Evolutionary conservation across 1,284 basidiomycete species (phyloP), one percentile per base, ranked within the genome.

Genomic region (Ganoderma sp.): DNA sequence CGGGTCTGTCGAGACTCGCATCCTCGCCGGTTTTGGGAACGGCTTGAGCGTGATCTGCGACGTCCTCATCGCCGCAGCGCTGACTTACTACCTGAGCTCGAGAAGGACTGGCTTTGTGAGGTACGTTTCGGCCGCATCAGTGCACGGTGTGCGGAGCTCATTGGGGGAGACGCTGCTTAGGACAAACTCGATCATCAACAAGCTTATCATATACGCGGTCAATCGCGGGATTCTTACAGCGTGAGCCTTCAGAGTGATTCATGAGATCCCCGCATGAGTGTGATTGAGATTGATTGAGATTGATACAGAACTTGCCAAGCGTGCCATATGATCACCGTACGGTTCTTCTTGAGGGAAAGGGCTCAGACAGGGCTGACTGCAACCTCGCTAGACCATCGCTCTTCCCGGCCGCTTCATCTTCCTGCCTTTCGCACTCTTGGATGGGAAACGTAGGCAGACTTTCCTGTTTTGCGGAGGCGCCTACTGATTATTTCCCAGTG

Each of bases 31-130:
- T 2, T 25, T 50, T 6, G 37, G 22, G 5, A 42, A 28, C 39
- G 62, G 50, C 37, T 10, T 39, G 25, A 63, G 34, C 22, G 32
- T 34, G 34, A 14, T 63, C 0, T 54, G 62, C 50, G 62, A 63
- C 14, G 15, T 54, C 4, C 2, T 63, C 50, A 54, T 63, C 7
- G 50, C 50, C 1, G 10, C 6, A 2, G 62, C 48, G 34, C 37
- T 63, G 2, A 41, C 9, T 7, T 52, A 39, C 25, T 54, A 63
- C 48, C 39, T 63, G 1, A 10, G 39, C 28, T n/a, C 37, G 2
- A 34, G 25, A 5, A 22, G 42, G n/a, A 25, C 48, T n/a, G 62
- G 50, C 8, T 63, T 63, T 22, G 17, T 15, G n/a, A 54, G 34
- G 61, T 54, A 25, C 8, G 45, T 6, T 48, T 32, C 32, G 32